A percentile compares a stretch with the other conserved stretches of the same genome.
These are phyloP conservation scores for Glycyrrhiza uralensis DNA, from an alignment of 306 rosid species.

Conservation along the genomic window DNA sequence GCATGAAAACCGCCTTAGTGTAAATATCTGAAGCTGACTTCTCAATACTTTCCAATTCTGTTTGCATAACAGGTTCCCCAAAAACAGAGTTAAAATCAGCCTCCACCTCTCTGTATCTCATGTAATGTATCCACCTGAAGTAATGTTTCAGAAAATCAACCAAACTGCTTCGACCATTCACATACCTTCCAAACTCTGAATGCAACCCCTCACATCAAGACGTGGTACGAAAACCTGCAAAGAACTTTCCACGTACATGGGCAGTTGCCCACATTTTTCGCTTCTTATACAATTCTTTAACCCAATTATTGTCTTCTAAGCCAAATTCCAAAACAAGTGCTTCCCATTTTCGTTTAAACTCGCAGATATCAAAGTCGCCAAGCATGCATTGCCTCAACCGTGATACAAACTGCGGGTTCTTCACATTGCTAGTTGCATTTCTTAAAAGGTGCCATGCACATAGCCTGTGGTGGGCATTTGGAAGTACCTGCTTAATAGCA, in stretches of 20 bases:
- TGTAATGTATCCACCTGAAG: too few relatives aligned
- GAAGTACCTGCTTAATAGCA: background rate
- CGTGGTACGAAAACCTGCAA: background rate
- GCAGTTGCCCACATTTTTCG: background rate
- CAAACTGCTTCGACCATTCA: too few relatives aligned
- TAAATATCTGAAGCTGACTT: too few relatives aligned
- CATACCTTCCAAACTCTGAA: too few relatives aligned
- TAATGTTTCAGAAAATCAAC: too few relatives aligned
- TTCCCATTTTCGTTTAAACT: background rate
- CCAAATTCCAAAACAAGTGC: background rate
- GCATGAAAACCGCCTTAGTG: too few relatives aligned
- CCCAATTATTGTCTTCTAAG: background rate
- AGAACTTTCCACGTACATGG: background rate
- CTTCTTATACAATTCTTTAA: background rate
- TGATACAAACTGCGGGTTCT: background rate
- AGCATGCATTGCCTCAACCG: background rate
- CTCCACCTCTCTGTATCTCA: too few relatives aligned
- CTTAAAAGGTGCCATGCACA: background rate
- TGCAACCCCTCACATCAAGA: background rate
- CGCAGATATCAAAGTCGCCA: background rate
- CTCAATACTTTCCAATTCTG: too few relatives aligned
- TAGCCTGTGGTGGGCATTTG: background rate
- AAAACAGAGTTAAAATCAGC: too few relatives aligned
- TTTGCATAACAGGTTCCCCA: too few relatives aligned
- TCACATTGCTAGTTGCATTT: background rate